These are phyloP conservation scores for Colletotrichum godetiae DNA, from an alignment of 2,329 filamentous ascomycete genomes.

Conservation along the genomic window DNA sequence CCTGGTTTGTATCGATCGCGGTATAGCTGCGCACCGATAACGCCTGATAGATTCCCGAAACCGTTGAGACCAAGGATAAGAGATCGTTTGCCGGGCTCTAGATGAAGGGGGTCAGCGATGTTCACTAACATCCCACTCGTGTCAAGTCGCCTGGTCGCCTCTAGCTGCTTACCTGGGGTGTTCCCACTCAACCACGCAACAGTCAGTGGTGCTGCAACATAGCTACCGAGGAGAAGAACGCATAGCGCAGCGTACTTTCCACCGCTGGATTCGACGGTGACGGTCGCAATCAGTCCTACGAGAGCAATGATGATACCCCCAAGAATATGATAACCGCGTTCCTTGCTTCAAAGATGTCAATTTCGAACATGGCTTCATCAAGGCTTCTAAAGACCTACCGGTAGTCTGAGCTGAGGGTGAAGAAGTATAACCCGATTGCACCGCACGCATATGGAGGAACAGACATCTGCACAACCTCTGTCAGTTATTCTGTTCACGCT, in stretches of 20 bases:
- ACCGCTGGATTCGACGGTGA: conserved; percentile 35
- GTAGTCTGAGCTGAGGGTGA: conserved; percentile 44
- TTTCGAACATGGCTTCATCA: background rate
- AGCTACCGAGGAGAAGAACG: conserved; percentile 45
- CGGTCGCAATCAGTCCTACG: conserved; percentile 41
- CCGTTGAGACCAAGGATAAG: conserved; percentile 49
- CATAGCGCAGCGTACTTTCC: conserved; percentile 44
- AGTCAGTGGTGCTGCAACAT: conserved; percentile 45
- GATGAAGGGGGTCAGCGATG: background rate
- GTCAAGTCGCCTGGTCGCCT: background rate
- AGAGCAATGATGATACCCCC: conserved; percentile 42
- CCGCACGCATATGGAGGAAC: conserved; percentile 48
- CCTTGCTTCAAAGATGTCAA: conserved; percentile 26
- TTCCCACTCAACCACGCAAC: conserved; percentile 48
- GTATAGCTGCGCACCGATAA: conserved; percentile 45
- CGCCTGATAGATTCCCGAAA: conserved; percentile 47
- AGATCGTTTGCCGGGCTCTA: conserved; percentile 45
- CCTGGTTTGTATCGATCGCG: conserved; percentile 44
- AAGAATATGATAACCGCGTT: conserved; percentile 46
- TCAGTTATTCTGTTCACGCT: background rate
- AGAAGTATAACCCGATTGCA: conserved; percentile 42
- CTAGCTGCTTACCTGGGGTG: conserved; percentile 37
- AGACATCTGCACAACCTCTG: conserved; percentile 39
- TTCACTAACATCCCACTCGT: background rate
- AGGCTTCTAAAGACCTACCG: conserved; percentile 8